These are phyloP conservation scores for Verruconis gallopava DNA, from an alignment of 2,329 filamentous ascomycete genomes.

Conservation along the genomic window DNA sequence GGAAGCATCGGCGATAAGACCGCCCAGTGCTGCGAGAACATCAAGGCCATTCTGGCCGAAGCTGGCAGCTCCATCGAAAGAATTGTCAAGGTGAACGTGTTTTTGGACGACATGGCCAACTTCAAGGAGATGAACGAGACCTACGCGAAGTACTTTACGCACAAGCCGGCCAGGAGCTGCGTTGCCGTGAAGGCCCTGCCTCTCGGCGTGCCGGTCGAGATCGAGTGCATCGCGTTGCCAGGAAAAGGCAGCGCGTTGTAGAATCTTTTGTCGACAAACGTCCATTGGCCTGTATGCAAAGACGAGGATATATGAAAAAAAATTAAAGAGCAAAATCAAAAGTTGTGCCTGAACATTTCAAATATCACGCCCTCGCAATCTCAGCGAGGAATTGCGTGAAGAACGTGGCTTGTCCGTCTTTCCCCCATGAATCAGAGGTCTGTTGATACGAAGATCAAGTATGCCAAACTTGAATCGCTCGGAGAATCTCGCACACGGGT, in stretches of 20 bases:
- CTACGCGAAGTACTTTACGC: slow-evolving; percentile 67
- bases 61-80: slow-evolving; percentile 66
- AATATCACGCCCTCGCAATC: no score
- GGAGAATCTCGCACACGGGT: no score
- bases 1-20: slow-evolving; percentile 58
- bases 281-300: no score
- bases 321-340: no score
- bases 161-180: slow-evolving; percentile 80
- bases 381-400: no score
- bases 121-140: slow-evolving; percentile 79
- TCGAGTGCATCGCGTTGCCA: slow-evolving; percentile 65
- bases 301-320: no score
- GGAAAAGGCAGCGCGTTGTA: slow-evolving; percentile 6
- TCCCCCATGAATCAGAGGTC: no score
- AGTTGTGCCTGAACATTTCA: no score
- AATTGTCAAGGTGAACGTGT: slow-evolving; percentile 80
- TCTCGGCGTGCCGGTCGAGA: slow-evolving; percentile 76
- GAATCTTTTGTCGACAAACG: no score
- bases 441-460: no score
- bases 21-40: slow-evolving; percentile 61
- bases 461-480: no score
- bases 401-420: no score
- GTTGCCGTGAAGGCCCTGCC: slow-evolving; percentile 83
- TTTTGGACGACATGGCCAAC: slow-evolving; percentile 81
- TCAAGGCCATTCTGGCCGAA: slow-evolving; percentile 69